These are phyloP conservation scores for Hondaea fermentalgiana DNA, from an alignment of 108 stramenopile genomes.

Conservation along the genomic window DNA sequence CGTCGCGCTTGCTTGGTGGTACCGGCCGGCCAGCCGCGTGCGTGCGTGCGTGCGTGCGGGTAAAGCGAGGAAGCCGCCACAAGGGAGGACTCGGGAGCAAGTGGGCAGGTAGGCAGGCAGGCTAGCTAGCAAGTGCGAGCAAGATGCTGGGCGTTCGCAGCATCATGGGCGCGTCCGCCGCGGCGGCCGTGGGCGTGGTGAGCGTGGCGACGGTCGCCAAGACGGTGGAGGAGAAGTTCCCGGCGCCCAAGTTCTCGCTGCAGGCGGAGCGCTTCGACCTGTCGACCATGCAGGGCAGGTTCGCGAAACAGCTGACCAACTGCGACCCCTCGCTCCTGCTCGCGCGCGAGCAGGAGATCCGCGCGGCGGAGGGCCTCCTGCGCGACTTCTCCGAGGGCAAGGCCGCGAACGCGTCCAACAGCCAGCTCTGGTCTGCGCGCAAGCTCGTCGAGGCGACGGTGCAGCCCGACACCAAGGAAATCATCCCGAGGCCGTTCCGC, in stretches of 20 bases:
- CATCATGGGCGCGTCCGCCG: background rate
- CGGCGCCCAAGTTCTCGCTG: background rate
- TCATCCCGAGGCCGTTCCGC: constrained; percentile 68
- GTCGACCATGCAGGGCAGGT: constrained; percentile 5
- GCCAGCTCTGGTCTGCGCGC: constrained; percentile 42
- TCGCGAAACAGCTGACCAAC: constrained; percentile 3
- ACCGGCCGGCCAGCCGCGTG: no score
- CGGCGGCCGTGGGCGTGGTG: background rate
- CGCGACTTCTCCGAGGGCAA: constrained; percentile 27
- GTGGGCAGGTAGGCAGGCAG: no score
- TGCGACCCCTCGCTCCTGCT: background rate
- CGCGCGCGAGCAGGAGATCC: constrained; percentile 29
- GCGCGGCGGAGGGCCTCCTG: constrained; percentile 32
- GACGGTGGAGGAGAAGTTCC: background rate
- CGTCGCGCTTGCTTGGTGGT: no score
- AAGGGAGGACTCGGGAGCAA: no score
- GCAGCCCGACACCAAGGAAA: constrained; percentile 81
- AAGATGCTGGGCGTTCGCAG: background rate
- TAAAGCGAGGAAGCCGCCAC: no score
- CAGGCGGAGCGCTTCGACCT: constrained; percentile 6
- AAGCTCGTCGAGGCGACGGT: constrained; percentile 55
- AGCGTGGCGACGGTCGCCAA: background rate
- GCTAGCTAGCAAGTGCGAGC: no score
- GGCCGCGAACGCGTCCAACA: constrained; percentile 29
- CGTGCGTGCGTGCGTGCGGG: no score